A percentile compares a stretch with the other conserved stretches of the same genome.
These are phyloP conservation scores for Plasmodium gallinaceum DNA, from an alignment of 169 alveolate genomes.

Conservation along the genomic window DNA sequence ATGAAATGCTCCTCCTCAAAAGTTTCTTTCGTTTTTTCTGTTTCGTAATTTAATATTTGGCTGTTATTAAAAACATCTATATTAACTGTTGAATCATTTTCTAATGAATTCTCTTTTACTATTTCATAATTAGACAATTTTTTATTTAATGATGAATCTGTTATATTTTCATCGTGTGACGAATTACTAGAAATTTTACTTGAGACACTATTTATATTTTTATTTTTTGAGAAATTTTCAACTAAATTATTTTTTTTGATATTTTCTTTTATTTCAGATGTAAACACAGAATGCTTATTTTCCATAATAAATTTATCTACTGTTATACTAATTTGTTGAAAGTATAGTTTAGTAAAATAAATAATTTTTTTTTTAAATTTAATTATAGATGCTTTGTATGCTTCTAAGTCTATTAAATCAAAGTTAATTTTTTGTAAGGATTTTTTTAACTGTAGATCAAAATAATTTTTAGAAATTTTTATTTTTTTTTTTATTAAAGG, in stretches of 20 bases:
- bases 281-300: constrained; percentile 19
- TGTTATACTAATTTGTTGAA: constrained; percentile 66
- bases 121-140: not conserved
- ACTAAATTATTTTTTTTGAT: not conserved
- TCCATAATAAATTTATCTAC: constrained; percentile 56
- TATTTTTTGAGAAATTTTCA: not conserved
- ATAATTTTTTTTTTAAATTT: constrained; percentile 49
- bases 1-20: constrained; percentile 2
- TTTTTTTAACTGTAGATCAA: constrained; percentile 60
- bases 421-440: constrained; percentile 52
- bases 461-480: constrained; percentile 29
- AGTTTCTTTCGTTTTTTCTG: not conserved
- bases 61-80: not conserved
- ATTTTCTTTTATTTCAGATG: not conserved
- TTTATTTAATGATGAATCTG: too few species aligned
- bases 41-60: not conserved
- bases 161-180: too few species aligned
- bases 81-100: not conserved
- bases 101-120: not conserved
- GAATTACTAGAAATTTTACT: not conserved
- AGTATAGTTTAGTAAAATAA: constrained; percentile 55
- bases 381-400: constrained; percentile 45
- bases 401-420: constrained; percentile 55
- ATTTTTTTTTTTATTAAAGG: constrained; percentile 69
- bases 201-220: not conserved